Conservation (phyloP, 805 yeast species). For the Wickerhamomyces strasburgensis region DNA sequence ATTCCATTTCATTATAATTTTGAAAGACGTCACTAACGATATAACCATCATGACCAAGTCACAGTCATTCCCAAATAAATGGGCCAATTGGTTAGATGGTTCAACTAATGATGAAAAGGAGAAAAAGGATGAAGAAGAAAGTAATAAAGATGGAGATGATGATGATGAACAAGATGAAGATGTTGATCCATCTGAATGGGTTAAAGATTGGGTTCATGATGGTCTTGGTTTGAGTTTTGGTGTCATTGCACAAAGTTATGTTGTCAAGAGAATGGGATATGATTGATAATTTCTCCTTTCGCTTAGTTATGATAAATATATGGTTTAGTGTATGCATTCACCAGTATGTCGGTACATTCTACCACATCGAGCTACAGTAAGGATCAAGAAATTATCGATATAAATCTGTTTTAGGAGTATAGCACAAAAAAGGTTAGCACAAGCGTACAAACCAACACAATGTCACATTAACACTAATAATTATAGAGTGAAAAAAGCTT, state of each 20-base stretch:
- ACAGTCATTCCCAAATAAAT: constrained; percentile 83
- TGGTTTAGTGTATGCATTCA: too few species aligned
- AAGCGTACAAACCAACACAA: too few species aligned
- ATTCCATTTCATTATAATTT: constrained; percentile 69
- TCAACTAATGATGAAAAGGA: constrained; percentile 4
- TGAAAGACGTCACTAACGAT: constrained; percentile 75
- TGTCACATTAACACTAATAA: too few species aligned
- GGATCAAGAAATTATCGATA: too few species aligned
- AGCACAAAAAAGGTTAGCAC: too few species aligned
- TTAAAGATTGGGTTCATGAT: constrained; percentile 69
- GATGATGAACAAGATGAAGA: constrained; percentile 38
- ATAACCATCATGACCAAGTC: constrained; percentile 72
- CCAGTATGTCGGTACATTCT: too few species aligned
- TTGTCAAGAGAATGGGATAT: constrained; percentile 73
- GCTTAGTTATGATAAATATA: too few species aligned
- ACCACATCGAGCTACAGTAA: too few species aligned
- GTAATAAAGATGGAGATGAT: constrained; percentile 22
- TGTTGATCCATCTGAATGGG: constrained; percentile 80
- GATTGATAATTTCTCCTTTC: constrained; percentile 4
- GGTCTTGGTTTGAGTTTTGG: constrained; percentile 81
- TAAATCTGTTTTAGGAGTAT: too few species aligned
- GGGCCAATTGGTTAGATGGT: constrained; percentile 86
- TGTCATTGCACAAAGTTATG: constrained; percentile 84
- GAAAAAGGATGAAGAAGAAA: constrained; percentile 6
- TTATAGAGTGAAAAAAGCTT: too few species aligned